A percentile compares a stretch with the other conserved stretches of the same genome.
Evolutionary conservation across 1,284 basidiomycete species (phyloP).

Genomic region (Ceratobasidium sp.): DNA sequence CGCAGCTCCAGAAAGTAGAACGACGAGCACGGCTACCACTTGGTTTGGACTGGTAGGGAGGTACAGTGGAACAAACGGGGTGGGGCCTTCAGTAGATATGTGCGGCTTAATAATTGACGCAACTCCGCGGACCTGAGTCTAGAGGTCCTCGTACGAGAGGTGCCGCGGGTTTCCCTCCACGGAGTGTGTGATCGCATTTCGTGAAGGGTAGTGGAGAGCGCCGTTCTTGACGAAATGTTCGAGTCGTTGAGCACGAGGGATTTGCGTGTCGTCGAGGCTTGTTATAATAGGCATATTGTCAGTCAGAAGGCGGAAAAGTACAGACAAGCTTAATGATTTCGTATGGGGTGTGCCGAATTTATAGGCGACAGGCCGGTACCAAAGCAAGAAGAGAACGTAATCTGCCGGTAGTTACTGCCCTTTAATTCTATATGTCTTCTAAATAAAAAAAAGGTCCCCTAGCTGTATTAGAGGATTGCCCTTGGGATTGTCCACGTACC

Average conservation of each 20-base stretch:
- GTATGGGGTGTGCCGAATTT: too few species aligned
- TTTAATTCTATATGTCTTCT: too few species aligned
- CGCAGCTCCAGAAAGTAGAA: not conserved
- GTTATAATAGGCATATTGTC: too few species aligned
- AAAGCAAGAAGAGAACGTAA: too few species aligned
- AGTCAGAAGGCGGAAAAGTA: too few species aligned
- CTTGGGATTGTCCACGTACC: too few species aligned
- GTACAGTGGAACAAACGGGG: not conserved
- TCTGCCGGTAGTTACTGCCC: too few species aligned
- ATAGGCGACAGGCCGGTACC: too few species aligned
- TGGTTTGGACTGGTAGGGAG: not conserved
- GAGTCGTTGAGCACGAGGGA: not conserved
- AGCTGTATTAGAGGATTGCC: too few species aligned
- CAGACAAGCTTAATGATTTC: too few species aligned
- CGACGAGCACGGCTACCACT: not conserved
- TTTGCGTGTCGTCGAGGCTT: too few species aligned
- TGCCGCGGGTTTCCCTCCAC: not conserved
- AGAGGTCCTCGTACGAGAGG: not conserved
- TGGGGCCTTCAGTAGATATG: not conserved
- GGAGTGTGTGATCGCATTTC: not conserved
- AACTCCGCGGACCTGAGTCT: not conserved
- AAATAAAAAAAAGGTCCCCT: too few species aligned
- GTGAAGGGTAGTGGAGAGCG: not conserved
- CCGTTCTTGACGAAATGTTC: not conserved
- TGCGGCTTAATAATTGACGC: not conserved